Evolutionary conservation across 2,329 filamentous ascomycete species (phyloP).

Genomic region (Chaetomiaceae sp.): DNA sequence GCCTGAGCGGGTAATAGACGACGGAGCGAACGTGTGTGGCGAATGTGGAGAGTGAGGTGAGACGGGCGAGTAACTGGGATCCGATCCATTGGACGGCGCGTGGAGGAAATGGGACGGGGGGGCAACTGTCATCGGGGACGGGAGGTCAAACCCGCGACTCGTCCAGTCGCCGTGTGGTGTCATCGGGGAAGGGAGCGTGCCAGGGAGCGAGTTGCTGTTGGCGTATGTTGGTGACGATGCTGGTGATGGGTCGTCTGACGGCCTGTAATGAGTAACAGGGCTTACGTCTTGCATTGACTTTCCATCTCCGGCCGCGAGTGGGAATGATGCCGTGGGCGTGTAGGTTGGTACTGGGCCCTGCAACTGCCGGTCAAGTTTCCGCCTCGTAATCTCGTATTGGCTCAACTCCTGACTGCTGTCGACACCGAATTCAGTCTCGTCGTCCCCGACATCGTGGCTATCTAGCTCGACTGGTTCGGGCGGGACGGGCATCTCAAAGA

Average conservation of each 20-base stretch:
- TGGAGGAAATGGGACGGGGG: conserved; percentile 30
- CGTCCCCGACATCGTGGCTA: conserved; percentile 36
- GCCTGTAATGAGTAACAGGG: conserved; percentile 34
- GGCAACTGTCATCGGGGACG: conserved; percentile 41
- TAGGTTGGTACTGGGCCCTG: conserved; percentile 49
- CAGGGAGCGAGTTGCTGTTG: conserved; percentile 38
- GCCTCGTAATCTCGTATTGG: conserved; percentile 48
- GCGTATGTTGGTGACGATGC: conserved; percentile 36
- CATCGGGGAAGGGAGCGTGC: conserved; percentile 46
- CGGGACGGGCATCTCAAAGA: conserved; percentile 49
- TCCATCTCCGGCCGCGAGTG: conserved; percentile 34
- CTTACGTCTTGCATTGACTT: conserved; percentile 36
- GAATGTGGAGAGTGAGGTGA: conserved; percentile 25
- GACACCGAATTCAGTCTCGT: conserved; percentile 39
- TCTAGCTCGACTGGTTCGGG: conserved; percentile 48
- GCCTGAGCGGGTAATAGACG: conserved; percentile 30
- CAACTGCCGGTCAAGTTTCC: conserved; percentile 49
- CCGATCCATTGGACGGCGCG: conserved; percentile 27
- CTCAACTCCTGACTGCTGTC: conserved; percentile 39
- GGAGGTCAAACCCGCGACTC: conserved; percentile 37
- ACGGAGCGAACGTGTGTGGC: conserved; percentile 26
- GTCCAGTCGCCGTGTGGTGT: conserved; percentile 44
- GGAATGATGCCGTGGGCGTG: conserved; percentile 27
- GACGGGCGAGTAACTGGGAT: conserved; percentile 27
- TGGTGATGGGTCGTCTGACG: conserved; percentile 31